Conservation (phyloP, 2,329 filamentous ascomycete species). For the Colletotrichum sp. region DNA sequence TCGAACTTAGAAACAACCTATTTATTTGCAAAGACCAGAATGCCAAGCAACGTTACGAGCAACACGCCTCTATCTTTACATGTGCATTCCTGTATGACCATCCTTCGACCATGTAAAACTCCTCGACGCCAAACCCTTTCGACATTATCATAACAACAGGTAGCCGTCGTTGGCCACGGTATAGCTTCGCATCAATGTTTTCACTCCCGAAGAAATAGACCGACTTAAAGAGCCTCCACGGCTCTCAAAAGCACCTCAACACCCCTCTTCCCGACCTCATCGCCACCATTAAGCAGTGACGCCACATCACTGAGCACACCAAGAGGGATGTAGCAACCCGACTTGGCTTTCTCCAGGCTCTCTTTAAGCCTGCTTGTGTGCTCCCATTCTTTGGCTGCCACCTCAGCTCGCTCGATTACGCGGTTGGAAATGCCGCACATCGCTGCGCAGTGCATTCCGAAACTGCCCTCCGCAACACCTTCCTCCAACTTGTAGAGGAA, state of each 20-base stretch:
- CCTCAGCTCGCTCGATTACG: slow-evolving; percentile 86
- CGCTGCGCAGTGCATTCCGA: slow-evolving; percentile 97
- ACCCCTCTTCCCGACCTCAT: slow-evolving; percentile 54
- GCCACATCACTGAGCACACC: slow-evolving; percentile 89
- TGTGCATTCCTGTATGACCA: not conserved
- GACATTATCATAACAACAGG: not conserved
- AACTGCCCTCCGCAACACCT: slow-evolving; percentile 93
- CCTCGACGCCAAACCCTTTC: not conserved
- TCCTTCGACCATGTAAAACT: not conserved
- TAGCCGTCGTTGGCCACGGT: not conserved
- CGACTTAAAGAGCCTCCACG: slow-evolving; percentile 59
- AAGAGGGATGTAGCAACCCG: slow-evolving; percentile 81
- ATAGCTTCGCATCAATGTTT: not conserved
- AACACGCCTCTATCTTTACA: not conserved
- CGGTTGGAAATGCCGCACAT: slow-evolving; percentile 93
- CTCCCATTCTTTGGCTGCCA: slow-evolving; percentile 91
- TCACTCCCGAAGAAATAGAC: not conserved
- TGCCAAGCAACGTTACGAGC: not conserved
- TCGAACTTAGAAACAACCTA: not conserved
- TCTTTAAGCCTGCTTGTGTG: slow-evolving; percentile 91
- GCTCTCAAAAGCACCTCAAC: slow-evolving; percentile 65
- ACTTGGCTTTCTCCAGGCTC: slow-evolving; percentile 80
- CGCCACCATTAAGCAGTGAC: slow-evolving; percentile 69
- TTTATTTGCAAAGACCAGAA: not conserved
- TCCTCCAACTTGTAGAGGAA: slow-evolving; percentile 95